A percentile compares a stretch with the other conserved stretches of the same genome.
Evolutionary conservation across 176 grass and related monocot genomes (phyloP).

Genomic region (Ampelocalamus luodianensis): DNA sequence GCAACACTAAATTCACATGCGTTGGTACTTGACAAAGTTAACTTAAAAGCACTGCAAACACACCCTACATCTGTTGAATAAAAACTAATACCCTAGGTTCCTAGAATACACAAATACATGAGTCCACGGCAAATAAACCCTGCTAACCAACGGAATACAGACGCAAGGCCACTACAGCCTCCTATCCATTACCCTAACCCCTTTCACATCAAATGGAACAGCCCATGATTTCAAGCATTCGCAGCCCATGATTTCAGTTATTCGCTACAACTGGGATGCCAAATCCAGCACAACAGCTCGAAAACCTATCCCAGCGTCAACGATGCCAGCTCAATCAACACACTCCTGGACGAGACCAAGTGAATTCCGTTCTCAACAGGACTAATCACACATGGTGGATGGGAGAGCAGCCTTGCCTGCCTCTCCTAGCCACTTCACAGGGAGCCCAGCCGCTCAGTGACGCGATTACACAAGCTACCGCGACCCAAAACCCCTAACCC

Average conservation of each 20-base stretch:
- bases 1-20: background rate
- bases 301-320: slow-evolving; percentile 9
- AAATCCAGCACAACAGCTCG: slow-evolving; percentile 1
- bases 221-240: background rate
- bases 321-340: slow-evolving; percentile 5
- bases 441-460: background rate
- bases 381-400: background rate
- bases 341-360: background rate
- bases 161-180: background rate
- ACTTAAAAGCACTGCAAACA: background rate
- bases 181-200: background rate
- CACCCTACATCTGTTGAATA: background rate
- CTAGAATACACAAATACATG: background rate
- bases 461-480: slow-evolving; percentile 21
- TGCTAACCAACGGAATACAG: background rate
- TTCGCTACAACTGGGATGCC: background rate
- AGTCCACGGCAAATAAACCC: background rate
- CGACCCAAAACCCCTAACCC: background rate
- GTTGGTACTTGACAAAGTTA: background rate
- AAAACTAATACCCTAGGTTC: background rate
- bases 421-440: background rate
- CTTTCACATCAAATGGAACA: background rate
- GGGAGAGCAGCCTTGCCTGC: background rate
- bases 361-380: background rate
- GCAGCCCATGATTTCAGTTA: background rate